These are phyloP conservation scores for Austroboletus rostrupii DNA, from an alignment of 1,284 basidiomycete genomes.

Conservation along the genomic window DNA sequence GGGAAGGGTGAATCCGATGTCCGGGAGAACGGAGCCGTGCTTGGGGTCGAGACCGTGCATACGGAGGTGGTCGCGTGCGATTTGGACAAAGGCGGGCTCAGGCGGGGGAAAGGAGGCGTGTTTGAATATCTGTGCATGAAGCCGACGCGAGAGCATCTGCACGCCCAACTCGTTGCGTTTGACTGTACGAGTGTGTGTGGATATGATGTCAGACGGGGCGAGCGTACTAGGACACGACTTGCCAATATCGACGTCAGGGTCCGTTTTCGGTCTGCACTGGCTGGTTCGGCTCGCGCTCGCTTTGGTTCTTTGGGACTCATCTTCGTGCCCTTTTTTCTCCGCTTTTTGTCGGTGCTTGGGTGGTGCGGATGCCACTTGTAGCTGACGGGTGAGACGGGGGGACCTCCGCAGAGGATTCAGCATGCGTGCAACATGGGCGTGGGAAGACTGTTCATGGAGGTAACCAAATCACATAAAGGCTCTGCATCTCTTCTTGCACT, in stretches of 20 bases:
- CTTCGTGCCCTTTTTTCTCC: not conserved
- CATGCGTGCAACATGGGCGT: slow-evolving; percentile 15
- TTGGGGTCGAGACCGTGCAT: slow-evolving; percentile 78
- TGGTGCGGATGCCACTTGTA: slow-evolving; percentile 11
- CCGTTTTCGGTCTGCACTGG: not conserved
- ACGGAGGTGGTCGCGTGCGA: slow-evolving; percentile 76
- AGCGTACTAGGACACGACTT: not conserved
- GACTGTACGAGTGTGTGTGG: slow-evolving; percentile 29
- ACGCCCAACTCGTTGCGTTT: slow-evolving; percentile 88
- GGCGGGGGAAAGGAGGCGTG: slow-evolving; percentile 64
- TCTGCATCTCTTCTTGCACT: too few species aligned
- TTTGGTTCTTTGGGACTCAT: slow-evolving; percentile 2
- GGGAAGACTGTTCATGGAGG: too few species aligned
- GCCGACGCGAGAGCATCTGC: slow-evolving; percentile 78
- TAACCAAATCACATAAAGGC: too few species aligned
- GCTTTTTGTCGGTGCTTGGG: slow-evolving; percentile 13
- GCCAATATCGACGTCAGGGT: slow-evolving; percentile 1
- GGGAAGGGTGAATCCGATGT: slow-evolving; percentile 81
- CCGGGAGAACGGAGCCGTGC: slow-evolving; percentile 76
- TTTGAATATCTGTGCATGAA: slow-evolving; percentile 86
- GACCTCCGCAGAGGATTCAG: slow-evolving; percentile 17
- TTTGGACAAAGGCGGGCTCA: slow-evolving; percentile 59
- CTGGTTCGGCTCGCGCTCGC: not conserved
- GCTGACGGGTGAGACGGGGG: slow-evolving; percentile 10
- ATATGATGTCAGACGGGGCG: not conserved